Base-by-base conservation (phyloP, 2,329 filamentous ascomycete species). In the Claviceps sp. region DNA sequence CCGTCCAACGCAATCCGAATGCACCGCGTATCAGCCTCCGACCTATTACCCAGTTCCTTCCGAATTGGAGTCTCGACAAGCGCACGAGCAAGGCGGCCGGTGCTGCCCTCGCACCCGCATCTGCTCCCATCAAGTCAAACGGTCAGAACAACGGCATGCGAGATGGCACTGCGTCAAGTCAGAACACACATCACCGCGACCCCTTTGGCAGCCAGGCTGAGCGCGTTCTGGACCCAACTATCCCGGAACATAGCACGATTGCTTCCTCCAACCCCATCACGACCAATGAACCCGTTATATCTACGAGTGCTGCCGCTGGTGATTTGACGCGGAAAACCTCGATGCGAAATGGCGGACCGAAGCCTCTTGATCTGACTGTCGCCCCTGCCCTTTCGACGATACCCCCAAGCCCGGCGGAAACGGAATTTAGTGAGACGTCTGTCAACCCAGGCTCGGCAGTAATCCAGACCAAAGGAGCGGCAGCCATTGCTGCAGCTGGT, bases 11-110 rank as follows among this genome's bases (percentile, higher is more conserved):
- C 36, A 51, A 76, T 71, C 55, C 69, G 65, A 56, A 72, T 74
- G 83, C 89, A 45, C 88, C 89, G n/a, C 84, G 84, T 55, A 76
- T 96, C 55, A 94, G 88, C 62, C 75, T 95, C 50, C 84, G 88
- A 48, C 89, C 89, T 2, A 79, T 93, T 47, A 91, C 88, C 42
- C 82, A 93, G 61, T 90, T 95, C 68, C 75, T 87, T 40, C 86
- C 88, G 5, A 82, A 79, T 61, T 76, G 60, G 58, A 67, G 66
- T 51, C 60, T 70, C 7, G 75, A 78, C 51, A 73, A 75, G 62
- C 70, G 73, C 49, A 62, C 66, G 38, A 80, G 73, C 68, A 75
- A 72, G 53, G 72, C 70, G 36, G 70, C 71, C 53, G 68, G 66
- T 36, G 64, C 75, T 51, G 65, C 66, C 36, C 62, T 70, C 8